These are phyloP conservation scores for Coccomyxa sp. DNA, from an alignment of 139 green algal species.

Conservation along the genomic window DNA sequence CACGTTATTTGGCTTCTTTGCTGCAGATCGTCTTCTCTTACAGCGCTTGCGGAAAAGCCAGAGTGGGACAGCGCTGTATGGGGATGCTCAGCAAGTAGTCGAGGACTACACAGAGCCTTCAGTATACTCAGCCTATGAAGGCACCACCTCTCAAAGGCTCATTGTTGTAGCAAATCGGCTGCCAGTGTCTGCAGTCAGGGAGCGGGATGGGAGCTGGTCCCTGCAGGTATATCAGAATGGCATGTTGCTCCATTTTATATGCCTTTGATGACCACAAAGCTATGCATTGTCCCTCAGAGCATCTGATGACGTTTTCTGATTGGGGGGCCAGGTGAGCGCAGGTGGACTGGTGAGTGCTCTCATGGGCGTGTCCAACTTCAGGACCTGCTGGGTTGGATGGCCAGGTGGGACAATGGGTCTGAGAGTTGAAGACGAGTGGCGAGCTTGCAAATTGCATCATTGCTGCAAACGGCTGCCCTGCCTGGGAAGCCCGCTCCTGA, in stretches of 20 bases:
- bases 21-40: conserved; percentile 70
- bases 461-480: too few relatives aligned
- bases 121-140: conserved; percentile 7
- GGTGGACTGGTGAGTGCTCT: conserved; percentile 92
- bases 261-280: too few relatives aligned
- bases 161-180: conserved; percentile 96
- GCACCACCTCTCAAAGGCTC: conserved; percentile 51
- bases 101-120: conserved; percentile 31
- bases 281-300: not conserved
- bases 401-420: conserved; percentile 53
- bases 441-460: not conserved
- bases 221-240: conserved; percentile 53
- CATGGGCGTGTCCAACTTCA: conserved; percentile 83
- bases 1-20: too few relatives aligned
- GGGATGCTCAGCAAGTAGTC: conserved; percentile 40
- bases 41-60: conserved; percentile 74
- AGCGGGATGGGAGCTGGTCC: conserved; percentile 69
- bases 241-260: too few relatives aligned
- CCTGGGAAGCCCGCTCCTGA: too few relatives aligned
- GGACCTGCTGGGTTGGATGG: conserved; percentile 95
- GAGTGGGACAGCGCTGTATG: conserved; percentile 50
- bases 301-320: not conserved
- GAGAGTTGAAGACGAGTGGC: not conserved
- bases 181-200: conserved; percentile 78
- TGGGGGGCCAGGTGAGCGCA: conserved; percentile 58